Evolutionary conservation across 805 yeast species (phyloP), one percentile per base, ranked within the genome.

Genomic region (Lachancea mirantina): DNA sequence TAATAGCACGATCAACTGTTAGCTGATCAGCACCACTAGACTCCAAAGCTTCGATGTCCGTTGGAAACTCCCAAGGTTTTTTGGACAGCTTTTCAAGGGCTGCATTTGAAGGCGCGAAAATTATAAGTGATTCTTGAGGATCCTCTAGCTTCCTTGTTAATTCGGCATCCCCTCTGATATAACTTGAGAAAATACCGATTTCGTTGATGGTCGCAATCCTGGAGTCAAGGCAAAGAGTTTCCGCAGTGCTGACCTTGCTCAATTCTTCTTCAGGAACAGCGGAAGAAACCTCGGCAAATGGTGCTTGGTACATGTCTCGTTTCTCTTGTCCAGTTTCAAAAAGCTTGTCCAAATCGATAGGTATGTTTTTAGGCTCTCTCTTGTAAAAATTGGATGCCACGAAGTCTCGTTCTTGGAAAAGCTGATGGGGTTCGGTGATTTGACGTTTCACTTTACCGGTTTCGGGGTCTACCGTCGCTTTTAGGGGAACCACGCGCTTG

Each of bases 51-150:
- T 63, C 64, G 10, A 74, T 61, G 4, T 62, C 46, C 6, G 49
- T 52, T 1, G 94, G 94, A 55, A 79, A 84, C 50, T 79, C 78
- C 95, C 94, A 85, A 14, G 95, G 95, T 52, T 84, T 84, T 35
- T 53, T 35, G 3, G 55, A 8, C 29, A 78, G 49, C 2, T 64
- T 57, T 19, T 59, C 59, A 38, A 84, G 63, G 3, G 84, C 88
- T 8, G 54, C 56, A 48, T 84, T 74, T 2, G 74, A 63, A 6
- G 95, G 95, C 3, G 94, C 84, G 47, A 84, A 69, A 5, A 84
- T 68, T 14, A 83, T 57, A 35, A 60, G 64, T 46, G 62, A 62
- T 23, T 49, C 47, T 19, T 61, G 57, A 10, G 58, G 52, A 37
- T 64, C 56, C 38, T 70, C 75, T 41, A 80, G 68, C 40, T 68